phyloP scores from a whole-genome alignment of 176 grass and related monocot genomes.

The Bonia amplexicaulis region DNA sequence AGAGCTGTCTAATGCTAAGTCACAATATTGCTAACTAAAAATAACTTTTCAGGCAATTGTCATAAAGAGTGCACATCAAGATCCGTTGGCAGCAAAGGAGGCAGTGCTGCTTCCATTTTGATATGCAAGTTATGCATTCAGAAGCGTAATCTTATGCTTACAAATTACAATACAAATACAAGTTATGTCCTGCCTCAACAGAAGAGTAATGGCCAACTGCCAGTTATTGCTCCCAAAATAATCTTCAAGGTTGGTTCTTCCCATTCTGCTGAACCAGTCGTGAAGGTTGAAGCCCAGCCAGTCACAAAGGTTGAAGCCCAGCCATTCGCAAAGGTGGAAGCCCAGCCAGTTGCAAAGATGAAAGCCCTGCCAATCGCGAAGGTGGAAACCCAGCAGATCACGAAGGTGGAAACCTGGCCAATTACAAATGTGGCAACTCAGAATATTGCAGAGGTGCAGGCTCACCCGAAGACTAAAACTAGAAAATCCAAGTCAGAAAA shows the following conservation, averaged over 20 bases:
- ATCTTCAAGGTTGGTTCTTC: constrained; percentile 47
- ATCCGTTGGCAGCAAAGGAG: constrained; percentile 36
- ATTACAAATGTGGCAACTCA: constrained; percentile 11
- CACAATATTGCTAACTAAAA: constrained; percentile 36
- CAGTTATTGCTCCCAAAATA: constrained; percentile 35
- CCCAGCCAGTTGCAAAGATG: not conserved
- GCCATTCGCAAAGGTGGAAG: not conserved
- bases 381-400: too few relatives aligned
- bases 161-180: constrained; percentile 31
- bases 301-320: constrained; percentile 13
- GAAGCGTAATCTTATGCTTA: constrained; percentile 42
- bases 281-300: constrained; percentile 10
- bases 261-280: constrained; percentile 28
- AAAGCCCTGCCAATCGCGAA: not conserved
- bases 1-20: constrained; percentile 7
- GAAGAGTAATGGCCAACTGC: constrained; percentile 38
- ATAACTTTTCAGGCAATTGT: constrained; percentile 63
- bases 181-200: constrained; percentile 29
- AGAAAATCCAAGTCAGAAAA: constrained; percentile 38
- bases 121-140: constrained; percentile 66
- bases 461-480: constrained; percentile 37
- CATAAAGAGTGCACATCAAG: constrained; percentile 66
- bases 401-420: constrained; percentile 1
- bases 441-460: constrained; percentile 8
- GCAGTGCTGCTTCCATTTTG: constrained; percentile 32